Base-by-base conservation (phyloP, 1,139 yeast species). In the Geotrichum fermentans region DNA sequence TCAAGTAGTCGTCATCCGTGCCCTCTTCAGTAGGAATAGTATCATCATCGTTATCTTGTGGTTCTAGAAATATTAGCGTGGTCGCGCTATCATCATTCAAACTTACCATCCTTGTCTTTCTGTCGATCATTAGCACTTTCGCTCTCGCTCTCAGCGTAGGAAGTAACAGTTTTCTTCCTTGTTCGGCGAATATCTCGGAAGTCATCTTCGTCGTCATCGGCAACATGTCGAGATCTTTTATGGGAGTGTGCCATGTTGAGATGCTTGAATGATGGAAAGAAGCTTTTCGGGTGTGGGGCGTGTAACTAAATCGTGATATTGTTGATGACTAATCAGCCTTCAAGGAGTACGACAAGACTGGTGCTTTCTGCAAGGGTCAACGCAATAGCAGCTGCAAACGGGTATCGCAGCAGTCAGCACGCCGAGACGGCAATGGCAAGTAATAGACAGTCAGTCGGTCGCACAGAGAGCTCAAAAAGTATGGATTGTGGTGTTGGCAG, bases 31-130 rank as follows among this genome's bases (percentile, higher is more conserved):
- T 45, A 4, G 41, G 54, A 18, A 24, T 45, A 8, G 42, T 37
- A 5, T 42, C 54, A 17, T 56, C 60, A 24, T 49, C 52, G 32
- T 51, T 51, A 16, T 35, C 51, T 29, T 52, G 55, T 37, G 26
- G n/a, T 37, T 10, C 11, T 10, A 5, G 3, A 21, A 22, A 37
- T 21, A 21, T 37, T 16, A 36, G 39, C 10, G 32, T n/a, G 10
- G n/a, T n/a, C n/a, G n/a, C n/a, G n/a, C n/a, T n/a, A n/a, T n/a
- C n/a, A n/a, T n/a, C n/a, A n/a, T n/a, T n/a, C 18, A 24, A 28
- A 4, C 36, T 16, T 24, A 47, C 37, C 33, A 17, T 39, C 38
- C 13, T 28, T 29, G 10, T 29, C 28, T 6, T 41, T 20, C 6
- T 46, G 42, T 22, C 29, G 46, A 11, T 40, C 50, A 24, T 32